Evolutionary conservation across 2,329 filamentous ascomycete species (phyloP).

Genomic region (Beauveria pseudobassiana): DNA sequence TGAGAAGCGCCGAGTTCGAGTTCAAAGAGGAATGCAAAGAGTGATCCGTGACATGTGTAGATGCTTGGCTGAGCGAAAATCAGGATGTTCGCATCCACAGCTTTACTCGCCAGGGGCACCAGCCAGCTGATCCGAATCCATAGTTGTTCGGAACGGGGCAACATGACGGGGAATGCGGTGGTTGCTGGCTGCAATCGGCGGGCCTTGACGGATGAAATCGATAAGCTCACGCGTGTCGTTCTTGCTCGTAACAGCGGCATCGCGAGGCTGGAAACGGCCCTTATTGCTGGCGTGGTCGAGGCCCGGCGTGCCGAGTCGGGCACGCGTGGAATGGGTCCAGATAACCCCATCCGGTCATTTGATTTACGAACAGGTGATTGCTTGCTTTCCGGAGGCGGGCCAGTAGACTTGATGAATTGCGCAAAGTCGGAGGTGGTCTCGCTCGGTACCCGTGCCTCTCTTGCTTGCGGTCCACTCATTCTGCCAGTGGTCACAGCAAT

Average conservation of each 20-base stretch:
- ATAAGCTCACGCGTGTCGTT: conserved; percentile 80
- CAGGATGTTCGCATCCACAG: conserved; percentile 49
- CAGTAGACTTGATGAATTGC: conserved; percentile 82
- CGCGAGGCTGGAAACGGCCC: conserved; percentile 61
- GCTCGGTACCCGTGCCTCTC: conserved; percentile 63
- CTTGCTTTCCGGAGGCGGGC: conserved; percentile 36
- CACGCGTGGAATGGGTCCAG: conserved; percentile 18
- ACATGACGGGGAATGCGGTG: conserved; percentile 75
- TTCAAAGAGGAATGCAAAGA: conserved; percentile 61
- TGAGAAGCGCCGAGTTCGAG: conserved; percentile 64
- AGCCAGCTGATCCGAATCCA: conserved; percentile 74
- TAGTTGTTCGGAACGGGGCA: conserved; percentile 75
- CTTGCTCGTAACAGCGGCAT: conserved; percentile 53
- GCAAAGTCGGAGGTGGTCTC: conserved; percentile 78
- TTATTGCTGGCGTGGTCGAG: conserved; percentile 35
- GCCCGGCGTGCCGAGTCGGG: conserved; percentile 25
- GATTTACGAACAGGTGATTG: conserved; percentile 29
- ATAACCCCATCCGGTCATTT: conserved; percentile 11
- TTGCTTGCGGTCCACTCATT: conserved; percentile 34
- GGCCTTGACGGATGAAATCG: conserved; percentile 88
- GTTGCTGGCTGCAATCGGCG: conserved; percentile 47
- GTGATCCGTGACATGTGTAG: conserved; percentile 49
- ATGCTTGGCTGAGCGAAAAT: conserved; percentile 49
- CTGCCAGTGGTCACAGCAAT: conserved; percentile 17
- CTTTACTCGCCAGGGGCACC: conserved; percentile 46